A percentile compares a stretch with the other conserved stretches of the same genome.
phyloP scores from a whole-genome alignment of 2,329 filamentous ascomycete genomes.

The Hymenoscyphus salicellus region DNA sequence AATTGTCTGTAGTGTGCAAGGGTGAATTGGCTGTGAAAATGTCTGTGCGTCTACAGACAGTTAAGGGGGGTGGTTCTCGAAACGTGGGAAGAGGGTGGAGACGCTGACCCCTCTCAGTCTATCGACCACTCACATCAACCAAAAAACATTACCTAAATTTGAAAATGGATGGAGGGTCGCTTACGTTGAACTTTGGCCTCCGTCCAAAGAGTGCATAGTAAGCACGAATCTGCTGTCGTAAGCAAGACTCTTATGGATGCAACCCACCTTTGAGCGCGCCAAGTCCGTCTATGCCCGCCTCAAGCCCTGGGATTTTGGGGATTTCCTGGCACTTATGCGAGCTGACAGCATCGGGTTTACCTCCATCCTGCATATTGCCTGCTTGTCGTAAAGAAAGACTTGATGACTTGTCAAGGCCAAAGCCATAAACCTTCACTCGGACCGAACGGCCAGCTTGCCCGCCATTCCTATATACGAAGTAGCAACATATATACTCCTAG shows the following conservation, averaged over 20 bases:
- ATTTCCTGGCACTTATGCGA: not conserved
- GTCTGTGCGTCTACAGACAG: too few species aligned
- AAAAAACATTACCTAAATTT: conserved; percentile 8
- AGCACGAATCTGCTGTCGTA: conserved; percentile 8
- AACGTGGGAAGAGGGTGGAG: conserved; percentile 12
- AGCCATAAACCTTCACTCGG: not conserved
- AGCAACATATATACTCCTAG: not conserved
- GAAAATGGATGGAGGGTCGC: not conserved
- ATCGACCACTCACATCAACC: not conserved
- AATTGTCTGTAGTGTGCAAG: too few species aligned
- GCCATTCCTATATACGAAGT: not conserved
- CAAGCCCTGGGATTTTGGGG: not conserved
- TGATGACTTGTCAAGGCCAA: not conserved
- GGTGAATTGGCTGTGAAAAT: too few species aligned
- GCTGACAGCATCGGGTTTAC: conserved; percentile 1
- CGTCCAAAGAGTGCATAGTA: conserved; percentile 4
- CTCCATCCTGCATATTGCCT: not conserved
- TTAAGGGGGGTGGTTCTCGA: conserved; percentile 1
- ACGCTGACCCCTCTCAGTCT: not conserved
- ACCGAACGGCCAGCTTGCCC: not conserved
- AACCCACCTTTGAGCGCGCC: not conserved
- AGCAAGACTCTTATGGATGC: not conserved
- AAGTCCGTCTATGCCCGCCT: not conserved
- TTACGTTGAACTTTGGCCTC: conserved; percentile 8
- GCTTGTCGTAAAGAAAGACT: not conserved